Evolutionary conservation across 108 stramenopile genomes (phyloP).

Genomic region (Fragilaria radians): DNA sequence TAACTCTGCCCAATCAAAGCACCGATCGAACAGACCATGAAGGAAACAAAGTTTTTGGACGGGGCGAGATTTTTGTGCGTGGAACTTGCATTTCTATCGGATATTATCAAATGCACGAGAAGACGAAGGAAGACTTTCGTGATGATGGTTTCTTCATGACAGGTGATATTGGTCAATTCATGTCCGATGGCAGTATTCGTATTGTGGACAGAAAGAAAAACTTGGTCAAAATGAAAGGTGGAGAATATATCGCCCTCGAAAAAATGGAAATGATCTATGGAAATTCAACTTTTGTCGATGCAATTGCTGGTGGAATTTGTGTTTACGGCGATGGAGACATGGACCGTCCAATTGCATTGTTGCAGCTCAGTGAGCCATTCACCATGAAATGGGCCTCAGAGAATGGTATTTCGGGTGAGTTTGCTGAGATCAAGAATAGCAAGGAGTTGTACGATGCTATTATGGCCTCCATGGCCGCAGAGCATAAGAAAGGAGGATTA

Average conservation of each 20-base stretch:
- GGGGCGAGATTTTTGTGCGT: slow-evolving; percentile 68
- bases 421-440: slow-evolving; percentile 39
- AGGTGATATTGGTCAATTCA: slow-evolving; percentile 88
- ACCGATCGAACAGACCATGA: slow-evolving; percentile 59
- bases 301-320: slow-evolving; percentile 69
- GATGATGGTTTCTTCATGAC: slow-evolving; percentile 82
- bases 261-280: slow-evolving; percentile 81
- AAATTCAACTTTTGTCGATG: slow-evolving; percentile 66
- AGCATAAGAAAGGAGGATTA: slow-evolving; percentile 66
- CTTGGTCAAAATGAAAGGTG: slow-evolving; percentile 89
- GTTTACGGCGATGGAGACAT: slow-evolving; percentile 88
- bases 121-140: slow-evolving; percentile 70
- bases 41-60: slow-evolving; percentile 63
- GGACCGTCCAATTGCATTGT: slow-evolving; percentile 79
- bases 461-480: slow-evolving; percentile 50
- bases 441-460: slow-evolving; percentile 69
- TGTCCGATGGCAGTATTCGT: slow-evolving; percentile 68
- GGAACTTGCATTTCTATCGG: slow-evolving; percentile 65
- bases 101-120: slow-evolving; percentile 82
- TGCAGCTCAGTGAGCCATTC: slow-evolving; percentile 56
- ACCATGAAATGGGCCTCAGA: slow-evolving; percentile 71
- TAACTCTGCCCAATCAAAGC: slow-evolving; percentile 5
- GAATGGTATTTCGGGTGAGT: slow-evolving; percentile 59
- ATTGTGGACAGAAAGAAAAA: slow-evolving; percentile 93
- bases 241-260: slow-evolving; percentile 88